Percentiles rank a stretch among this genome's conserved stretches.
Evolutionary conservation across 2,329 filamentous ascomycete genomes (phyloP).

Genomic region (Cladophialophora immunda): DNA sequence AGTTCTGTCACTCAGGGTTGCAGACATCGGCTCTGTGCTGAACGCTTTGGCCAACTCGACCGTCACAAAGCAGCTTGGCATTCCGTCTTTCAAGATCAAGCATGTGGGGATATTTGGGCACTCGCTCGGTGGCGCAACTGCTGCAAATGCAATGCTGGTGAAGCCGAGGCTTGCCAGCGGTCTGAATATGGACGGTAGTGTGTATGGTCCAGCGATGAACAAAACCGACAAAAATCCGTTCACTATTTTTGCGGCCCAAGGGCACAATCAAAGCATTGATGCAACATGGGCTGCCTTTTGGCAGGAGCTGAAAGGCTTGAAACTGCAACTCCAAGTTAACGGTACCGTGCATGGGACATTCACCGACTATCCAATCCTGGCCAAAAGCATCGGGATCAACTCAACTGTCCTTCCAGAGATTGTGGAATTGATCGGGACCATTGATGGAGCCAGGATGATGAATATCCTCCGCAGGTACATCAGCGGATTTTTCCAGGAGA

Average conservation of each 20-base stretch:
- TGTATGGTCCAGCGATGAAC: constrained; percentile 39
- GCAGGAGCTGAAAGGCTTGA: constrained; percentile 32
- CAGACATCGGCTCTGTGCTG: constrained; percentile 30
- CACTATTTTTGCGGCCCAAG: constrained; percentile 31
- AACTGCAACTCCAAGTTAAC: constrained; percentile 33
- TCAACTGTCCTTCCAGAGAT: constrained; percentile 16
- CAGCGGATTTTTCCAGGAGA: constrained; percentile 34
- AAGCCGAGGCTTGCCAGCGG: constrained; percentile 43
- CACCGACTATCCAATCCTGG: constrained; percentile 36
- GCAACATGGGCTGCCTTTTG: constrained; percentile 36
- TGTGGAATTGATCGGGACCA: constrained; percentile 29
- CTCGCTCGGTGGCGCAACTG: constrained; percentile 49
- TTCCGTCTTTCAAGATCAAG: constrained; percentile 19
- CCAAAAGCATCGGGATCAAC: constrained; percentile 29
- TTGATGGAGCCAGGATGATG: constrained; percentile 32
- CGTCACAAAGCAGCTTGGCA: constrained; percentile 12
- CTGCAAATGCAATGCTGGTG: constrained; percentile 39
- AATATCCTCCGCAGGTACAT: constrained; percentile 36
- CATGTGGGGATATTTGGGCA: constrained; percentile 45
- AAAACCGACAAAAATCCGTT: constrained; percentile 29
- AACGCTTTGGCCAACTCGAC: constrained; percentile 25
- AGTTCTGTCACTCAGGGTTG: constrained; percentile 21
- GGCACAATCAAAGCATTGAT: constrained; percentile 33
- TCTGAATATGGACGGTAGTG: constrained; percentile 48
- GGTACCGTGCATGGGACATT: constrained; percentile 35